Conservation (phyloP, 495 filamentous ascomycete species). For the Xylaria castorea region DNA sequence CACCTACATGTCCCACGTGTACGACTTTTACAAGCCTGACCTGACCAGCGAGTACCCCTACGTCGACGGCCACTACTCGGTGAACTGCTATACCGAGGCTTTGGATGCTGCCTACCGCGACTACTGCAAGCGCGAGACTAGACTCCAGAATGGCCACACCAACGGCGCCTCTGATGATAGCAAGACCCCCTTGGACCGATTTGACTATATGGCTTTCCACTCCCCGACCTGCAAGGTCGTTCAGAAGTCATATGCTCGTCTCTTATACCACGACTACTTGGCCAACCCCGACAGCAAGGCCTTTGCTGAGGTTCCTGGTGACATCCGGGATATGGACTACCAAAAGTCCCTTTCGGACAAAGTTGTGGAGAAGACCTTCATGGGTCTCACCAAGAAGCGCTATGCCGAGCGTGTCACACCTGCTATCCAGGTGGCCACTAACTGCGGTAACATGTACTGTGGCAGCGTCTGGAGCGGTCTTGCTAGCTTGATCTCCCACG, state of each 20-base stretch:
- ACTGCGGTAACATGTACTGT: constrained; percentile 99
- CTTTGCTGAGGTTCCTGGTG: constrained; percentile 86
- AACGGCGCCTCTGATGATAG: constrained; percentile 64
- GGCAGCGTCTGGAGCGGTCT: constrained; percentile 92
- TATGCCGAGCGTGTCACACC: constrained; percentile 89
- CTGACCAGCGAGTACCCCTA: constrained; percentile 97
- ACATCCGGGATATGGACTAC: constrained; percentile 86
- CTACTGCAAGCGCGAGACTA: constrained; percentile 84
- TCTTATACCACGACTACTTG: constrained; percentile 97
- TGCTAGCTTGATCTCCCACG: constrained; percentile 74
- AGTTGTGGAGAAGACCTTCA: constrained; percentile 95
- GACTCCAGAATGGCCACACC: constrained; percentile 63
- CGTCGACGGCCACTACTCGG: constrained; percentile 94
- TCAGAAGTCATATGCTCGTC: constrained; percentile 89
- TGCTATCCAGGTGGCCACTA: constrained; percentile 82
- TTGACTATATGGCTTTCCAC: constrained; percentile 96
- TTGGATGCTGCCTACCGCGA: constrained; percentile 96
- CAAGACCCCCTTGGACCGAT: constrained; percentile 83
- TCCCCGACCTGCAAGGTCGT: constrained; percentile 98
- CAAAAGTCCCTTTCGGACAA: constrained; percentile 87
- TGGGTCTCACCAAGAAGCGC: constrained; percentile 93
- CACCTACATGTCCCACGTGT: constrained; percentile 91
- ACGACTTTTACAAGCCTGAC: constrained; percentile 99
- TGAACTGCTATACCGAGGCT: constrained; percentile 94
- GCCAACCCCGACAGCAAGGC: constrained; percentile 74